Conservation (phyloP, 2,329 filamentous ascomycete genomes). For the Aureobasidium sp. region DNA sequence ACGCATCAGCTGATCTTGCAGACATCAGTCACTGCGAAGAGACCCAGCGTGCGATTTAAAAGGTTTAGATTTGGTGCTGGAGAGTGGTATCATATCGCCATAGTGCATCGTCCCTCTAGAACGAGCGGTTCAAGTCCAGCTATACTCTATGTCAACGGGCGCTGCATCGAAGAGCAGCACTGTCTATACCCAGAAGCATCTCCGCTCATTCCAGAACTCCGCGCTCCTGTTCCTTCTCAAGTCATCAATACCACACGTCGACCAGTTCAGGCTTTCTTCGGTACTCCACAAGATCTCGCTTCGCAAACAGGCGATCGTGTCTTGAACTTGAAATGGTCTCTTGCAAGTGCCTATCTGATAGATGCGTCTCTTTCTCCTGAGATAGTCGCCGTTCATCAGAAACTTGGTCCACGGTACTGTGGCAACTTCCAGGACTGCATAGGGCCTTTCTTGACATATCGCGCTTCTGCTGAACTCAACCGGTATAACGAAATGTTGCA, state of each 20-base stretch:
- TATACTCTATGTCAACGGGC: conserved; percentile 83
- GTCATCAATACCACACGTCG: conserved; percentile 17
- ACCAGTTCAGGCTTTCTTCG: conserved; percentile 84
- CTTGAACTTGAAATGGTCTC: conserved; percentile 74
- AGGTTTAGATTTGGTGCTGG: conserved; percentile 67
- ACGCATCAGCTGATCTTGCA: conserved; percentile 92
- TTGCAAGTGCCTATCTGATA: conserved; percentile 84
- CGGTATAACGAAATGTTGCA: conserved; percentile 86
- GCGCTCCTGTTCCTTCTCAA: conserved; percentile 6
- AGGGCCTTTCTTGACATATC: conserved; percentile 92
- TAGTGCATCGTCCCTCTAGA: conserved; percentile 76
- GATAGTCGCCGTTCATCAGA: conserved; percentile 80
- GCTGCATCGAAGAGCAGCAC: conserved; percentile 87
- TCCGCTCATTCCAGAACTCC: conserved; percentile 35
- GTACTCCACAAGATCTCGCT: conserved; percentile 75
- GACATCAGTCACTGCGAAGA: conserved; percentile 78
- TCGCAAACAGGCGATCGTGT: conserved; percentile 38
- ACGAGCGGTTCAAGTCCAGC: conserved; percentile 72
- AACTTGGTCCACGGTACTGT: conserved; percentile 82
- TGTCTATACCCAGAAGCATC: conserved; percentile 79
- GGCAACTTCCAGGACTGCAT: conserved; percentile 97
- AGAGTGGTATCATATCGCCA: conserved; percentile 86
- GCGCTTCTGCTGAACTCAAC: conserved; percentile 83
- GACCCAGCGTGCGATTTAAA: conserved; percentile 91
- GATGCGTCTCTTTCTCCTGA: conserved; percentile 86